phyloP scores from a whole-genome alignment of 345 rosid genomes.

The Hevea brasiliensis region DNA sequence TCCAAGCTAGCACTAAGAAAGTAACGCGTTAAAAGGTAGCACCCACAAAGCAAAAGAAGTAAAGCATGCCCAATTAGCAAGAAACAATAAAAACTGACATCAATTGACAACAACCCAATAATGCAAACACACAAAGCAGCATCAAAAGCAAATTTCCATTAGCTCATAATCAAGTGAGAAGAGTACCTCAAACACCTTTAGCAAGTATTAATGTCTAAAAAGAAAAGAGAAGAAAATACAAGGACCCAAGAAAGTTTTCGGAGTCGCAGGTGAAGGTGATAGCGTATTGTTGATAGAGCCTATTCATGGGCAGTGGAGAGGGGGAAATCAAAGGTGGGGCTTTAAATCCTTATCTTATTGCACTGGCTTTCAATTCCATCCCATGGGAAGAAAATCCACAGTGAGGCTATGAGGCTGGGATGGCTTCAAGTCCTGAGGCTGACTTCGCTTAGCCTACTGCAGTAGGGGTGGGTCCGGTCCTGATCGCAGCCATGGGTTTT shows the following conservation, averaged over 20 bases:
- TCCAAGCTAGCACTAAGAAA: not conserved
- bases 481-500: too few relatives aligned
- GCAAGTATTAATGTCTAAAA: too few relatives aligned
- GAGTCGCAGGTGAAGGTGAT: not conserved
- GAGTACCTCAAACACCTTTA: conserved; percentile 19
- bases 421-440: not conserved
- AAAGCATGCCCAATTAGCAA: not conserved
- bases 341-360: conserved; percentile 43
- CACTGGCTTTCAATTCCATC: not conserved
- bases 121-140: not conserved
- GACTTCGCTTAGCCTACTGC: too few relatives aligned
- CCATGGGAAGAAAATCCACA: not conserved
- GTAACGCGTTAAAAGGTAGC: not conserved
- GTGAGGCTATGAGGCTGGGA: not conserved
- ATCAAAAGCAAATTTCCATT: conserved; percentile 12
- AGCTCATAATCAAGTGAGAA: conserved; percentile 12
- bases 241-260: not conserved
- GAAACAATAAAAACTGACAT: conserved; percentile 9
- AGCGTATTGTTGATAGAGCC: not conserved
- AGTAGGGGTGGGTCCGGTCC: too few relatives aligned
- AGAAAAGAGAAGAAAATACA: not conserved
- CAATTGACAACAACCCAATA: conserved; percentile 6
- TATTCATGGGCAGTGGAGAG: conserved; percentile 9
- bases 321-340: conserved; percentile 49
- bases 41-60: conserved; percentile 1